A percentile compares a stretch with the other conserved stretches of the same genome.
phyloP scores from a whole-genome alignment of 2,329 filamentous ascomycete species.

The Microdochium nivale region DNA sequence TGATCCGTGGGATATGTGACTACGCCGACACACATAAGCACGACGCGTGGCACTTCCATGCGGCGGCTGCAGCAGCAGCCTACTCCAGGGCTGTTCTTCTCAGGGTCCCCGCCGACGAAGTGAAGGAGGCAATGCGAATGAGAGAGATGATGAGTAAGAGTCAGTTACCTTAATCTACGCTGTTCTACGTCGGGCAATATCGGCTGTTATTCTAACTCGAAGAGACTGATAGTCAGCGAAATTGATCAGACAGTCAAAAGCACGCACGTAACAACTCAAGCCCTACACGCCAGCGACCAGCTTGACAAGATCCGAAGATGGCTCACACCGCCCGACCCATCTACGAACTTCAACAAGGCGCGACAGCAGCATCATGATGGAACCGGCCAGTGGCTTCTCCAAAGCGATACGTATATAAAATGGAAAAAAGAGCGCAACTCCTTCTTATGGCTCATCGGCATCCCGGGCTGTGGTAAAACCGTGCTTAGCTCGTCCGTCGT shows the following conservation, averaged over 20 bases:
- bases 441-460: slow-evolving; percentile 28
- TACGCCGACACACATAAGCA: not conserved
- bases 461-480: slow-evolving; percentile 32
- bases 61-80: not conserved
- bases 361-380: slow-evolving; percentile 16
- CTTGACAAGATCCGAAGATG: slow-evolving; percentile 12
- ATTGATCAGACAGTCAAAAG: not conserved
- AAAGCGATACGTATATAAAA: slow-evolving; percentile 12
- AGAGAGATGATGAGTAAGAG: not conserved
- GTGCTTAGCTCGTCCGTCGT: slow-evolving; percentile 27
- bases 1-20: not conserved
- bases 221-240: not conserved
- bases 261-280: not conserved
- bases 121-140: not conserved
- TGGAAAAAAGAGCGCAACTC: slow-evolving; percentile 21
- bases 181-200: too few relatives aligned
- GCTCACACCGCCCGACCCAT: slow-evolving; percentile 25
- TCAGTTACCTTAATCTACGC: not conserved
- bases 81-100: not conserved
- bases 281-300: not conserved
- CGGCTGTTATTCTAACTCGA: not conserved
- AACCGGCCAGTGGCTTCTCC: slow-evolving; percentile 26
- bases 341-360: slow-evolving; percentile 22
- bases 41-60: not conserved
- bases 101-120: not conserved